Evolutionary conservation across 345 rosid genomes (phyloP), one percentile per base, ranked within the genome.

Genomic region (Syzygium aqueum): DNA sequence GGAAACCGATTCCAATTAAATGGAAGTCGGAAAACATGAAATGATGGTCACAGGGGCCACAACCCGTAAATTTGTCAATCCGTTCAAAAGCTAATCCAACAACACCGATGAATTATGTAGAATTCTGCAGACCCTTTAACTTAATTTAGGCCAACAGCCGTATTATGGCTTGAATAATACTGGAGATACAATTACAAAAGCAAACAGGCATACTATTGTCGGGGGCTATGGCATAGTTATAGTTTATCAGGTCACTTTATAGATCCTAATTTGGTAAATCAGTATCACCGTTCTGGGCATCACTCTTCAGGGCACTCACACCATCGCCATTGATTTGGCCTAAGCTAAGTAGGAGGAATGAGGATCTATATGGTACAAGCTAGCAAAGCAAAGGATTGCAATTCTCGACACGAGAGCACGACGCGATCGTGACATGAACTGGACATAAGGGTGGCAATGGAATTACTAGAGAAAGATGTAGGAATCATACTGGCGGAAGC

Each of bases 401-500:
- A 65, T 61, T 61, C 33, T 14, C 37, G 73, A n/a, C 43, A 30
- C 78, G 23, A 19, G 27, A 17, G 6, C 80, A 37, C 80, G 80
- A 33, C 25, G 19, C 80, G 49, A 73, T 73, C 80, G 2, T 49
- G 80, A 73, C 14, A 9, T 33, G 80, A 11, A 73, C 14, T 0
- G 7, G 27, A 19, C 23, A 73, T 19, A 11, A 25, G 49, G 37
- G 27, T 37, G 80, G 80, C 80, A 17, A 37, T 19, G 27, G 10
- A 73, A 73, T 37, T 73, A 33, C 9, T 12, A 73, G 13, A 30
- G 11, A 22, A 33, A 54, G 27, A 61, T 7, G 16, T 0, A 33
- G 25, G 33, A 65, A 50, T 30, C 85, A 89, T 89, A 94, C 98
- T 83, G 94, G 85, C 93, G 90, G 91, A 97, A 97, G 84, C 96